A percentile compares a stretch with the other conserved stretches of the same genome.
Evolutionary conservation across 257 asterid genomes (phyloP).

Genomic region (Anisodus tanguticus): DNA sequence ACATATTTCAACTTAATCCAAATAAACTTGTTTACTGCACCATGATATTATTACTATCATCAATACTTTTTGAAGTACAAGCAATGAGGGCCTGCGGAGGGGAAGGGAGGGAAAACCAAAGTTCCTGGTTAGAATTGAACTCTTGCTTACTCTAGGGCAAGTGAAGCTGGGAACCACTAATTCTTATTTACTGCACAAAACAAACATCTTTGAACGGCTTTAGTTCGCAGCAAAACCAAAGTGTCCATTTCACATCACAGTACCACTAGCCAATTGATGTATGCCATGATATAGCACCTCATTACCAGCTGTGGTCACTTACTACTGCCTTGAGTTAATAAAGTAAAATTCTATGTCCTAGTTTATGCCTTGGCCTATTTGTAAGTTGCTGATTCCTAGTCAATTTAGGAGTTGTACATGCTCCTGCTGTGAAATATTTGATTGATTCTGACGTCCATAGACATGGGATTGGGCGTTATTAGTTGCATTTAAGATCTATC

Average conservation of each 20-base stretch:
- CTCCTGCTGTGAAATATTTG: conserved; percentile 9
- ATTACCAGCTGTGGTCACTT: neutral
- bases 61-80: neutral
- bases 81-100: neutral
- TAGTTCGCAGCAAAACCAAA: neutral
- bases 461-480: neutral
- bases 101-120: conserved; percentile 5
- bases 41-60: neutral
- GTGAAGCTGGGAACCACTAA: neutral
- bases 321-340: neutral
- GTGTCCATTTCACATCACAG: neutral
- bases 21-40: neutral
- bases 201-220: neutral
- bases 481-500: neutral
- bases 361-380: neutral
- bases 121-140: neutral
- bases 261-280: neutral
- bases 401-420: conserved; percentile 14
- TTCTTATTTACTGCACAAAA: neutral
- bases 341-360: neutral
- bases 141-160: neutral
- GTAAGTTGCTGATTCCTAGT: conserved; percentile 14
- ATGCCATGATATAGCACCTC: neutral
- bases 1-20: neutral
- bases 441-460: neutral